Conservation (phyloP, 495 filamentous ascomycete species). For the Aspergillus diversus region DNA sequence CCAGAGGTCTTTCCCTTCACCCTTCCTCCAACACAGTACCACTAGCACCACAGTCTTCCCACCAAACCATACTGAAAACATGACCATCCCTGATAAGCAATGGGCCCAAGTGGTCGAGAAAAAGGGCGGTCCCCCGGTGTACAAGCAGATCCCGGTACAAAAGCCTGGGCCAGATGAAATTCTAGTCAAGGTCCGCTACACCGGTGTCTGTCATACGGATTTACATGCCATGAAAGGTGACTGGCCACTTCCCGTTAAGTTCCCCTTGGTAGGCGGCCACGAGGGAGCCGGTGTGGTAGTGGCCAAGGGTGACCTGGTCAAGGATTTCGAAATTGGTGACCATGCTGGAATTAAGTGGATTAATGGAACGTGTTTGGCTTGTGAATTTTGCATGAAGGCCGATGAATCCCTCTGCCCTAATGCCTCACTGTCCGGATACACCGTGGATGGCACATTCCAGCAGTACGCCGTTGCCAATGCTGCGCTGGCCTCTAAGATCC, state of each 20-base stretch:
- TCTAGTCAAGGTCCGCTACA: constrained; percentile 88
- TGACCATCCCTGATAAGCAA: constrained; percentile 71
- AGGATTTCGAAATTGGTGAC: constrained; percentile 76
- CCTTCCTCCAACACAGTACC: background rate
- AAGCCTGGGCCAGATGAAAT: constrained; percentile 85
- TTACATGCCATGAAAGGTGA: constrained; percentile 85
- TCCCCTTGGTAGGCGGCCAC: constrained; percentile 91
- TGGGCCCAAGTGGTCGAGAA: constrained; percentile 87
- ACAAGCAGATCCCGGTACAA: constrained; percentile 81
- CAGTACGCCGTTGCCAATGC: constrained; percentile 89
- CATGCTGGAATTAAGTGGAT: constrained; percentile 90
- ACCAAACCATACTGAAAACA: constrained; percentile 7
- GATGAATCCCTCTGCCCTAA: constrained; percentile 77
- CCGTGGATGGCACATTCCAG: constrained; percentile 91
- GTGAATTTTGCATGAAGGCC: constrained; percentile 77
- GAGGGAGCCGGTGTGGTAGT: constrained; percentile 89
- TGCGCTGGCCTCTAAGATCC: constrained; percentile 76
- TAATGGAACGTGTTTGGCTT: constrained; percentile 78
- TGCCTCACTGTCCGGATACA: constrained; percentile 81
- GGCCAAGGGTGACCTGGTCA: constrained; percentile 71
- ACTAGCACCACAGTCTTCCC: background rate
- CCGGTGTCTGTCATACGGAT: constrained; percentile 92
- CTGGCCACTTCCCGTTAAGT: constrained; percentile 80
- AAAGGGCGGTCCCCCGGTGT: constrained; percentile 70
- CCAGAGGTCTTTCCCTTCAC: background rate